Evolutionary conservation across 225 moss, liverwort and hornwort species (phyloP).

Genomic region (Asterella californica): DNA sequence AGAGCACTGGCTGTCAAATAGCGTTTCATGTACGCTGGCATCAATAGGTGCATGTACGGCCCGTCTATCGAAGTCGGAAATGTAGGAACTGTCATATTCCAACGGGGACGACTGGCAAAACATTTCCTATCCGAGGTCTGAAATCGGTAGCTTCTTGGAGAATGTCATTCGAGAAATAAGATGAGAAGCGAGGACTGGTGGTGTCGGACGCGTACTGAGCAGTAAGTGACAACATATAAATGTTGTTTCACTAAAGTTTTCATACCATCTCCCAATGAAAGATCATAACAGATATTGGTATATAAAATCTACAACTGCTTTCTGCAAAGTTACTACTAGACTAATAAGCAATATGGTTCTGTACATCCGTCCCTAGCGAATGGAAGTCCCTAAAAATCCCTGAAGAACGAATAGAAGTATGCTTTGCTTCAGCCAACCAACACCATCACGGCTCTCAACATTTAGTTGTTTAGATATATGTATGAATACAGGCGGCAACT

Average conservation of each 20-base stretch:
- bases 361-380: background rate
- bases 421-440: background rate
- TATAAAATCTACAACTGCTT: background rate
- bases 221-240: too few species aligned
- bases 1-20: too few species aligned
- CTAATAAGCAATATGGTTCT: background rate
- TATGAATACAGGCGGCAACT: conserved; percentile 2
- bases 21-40: too few species aligned
- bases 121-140: background rate
- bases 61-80: too few species aligned
- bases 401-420: background rate
- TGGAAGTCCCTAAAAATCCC: background rate
- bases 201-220: too few species aligned
- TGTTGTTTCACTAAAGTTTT: background rate
- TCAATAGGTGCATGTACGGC: too few species aligned
- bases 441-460: background rate
- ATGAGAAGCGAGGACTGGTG: too few species aligned
- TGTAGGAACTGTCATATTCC: too few species aligned
- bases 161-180: background rate
- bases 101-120: too few species aligned
- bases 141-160: background rate
- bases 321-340: background rate
- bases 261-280: background rate
- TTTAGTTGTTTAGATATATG: background rate
- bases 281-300: background rate